Conservation (phyloP, 2,329 filamentous ascomycete genomes). For the Neospermospora avenae region DNA sequence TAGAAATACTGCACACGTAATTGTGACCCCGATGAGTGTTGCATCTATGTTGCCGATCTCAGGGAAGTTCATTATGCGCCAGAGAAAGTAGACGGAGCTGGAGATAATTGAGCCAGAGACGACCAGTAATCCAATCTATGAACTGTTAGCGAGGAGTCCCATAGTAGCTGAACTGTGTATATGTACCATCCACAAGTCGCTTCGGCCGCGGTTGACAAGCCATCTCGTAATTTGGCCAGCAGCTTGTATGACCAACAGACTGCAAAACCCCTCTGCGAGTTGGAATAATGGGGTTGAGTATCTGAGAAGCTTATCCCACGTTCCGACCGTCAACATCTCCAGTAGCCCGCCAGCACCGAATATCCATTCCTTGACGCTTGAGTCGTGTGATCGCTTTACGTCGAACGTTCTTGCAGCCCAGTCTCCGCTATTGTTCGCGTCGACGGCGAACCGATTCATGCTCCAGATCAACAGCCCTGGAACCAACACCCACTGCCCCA, state of each 20-base stretch:
- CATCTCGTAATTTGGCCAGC: conserved; percentile 91
- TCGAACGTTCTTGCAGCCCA: conserved; percentile 82
- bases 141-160: conserved; percentile 14
- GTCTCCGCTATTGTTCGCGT: conserved; percentile 65
- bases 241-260: conserved; percentile 89
- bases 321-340: conserved; percentile 75
- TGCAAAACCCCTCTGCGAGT: conserved; percentile 93
- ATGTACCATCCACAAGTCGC: conserved; percentile 95
- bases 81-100: conserved; percentile 92
- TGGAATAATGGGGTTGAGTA: conserved; percentile 96
- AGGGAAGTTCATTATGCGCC: conserved; percentile 90
- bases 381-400: conserved; percentile 59
- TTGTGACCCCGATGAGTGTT: conserved; percentile 84
- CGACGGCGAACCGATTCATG: conserved; percentile 90
- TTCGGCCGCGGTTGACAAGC: conserved; percentile 88
- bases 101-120: conserved; percentile 89
- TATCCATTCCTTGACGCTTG: conserved; percentile 76
- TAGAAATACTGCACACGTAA: conserved; percentile 89
- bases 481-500: conserved; percentile 83
- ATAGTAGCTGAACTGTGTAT: conserved; percentile 34
- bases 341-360: conserved; percentile 83
- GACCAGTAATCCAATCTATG: conserved; percentile 80
- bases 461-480: conserved; percentile 90
- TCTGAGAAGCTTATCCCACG: conserved; percentile 82
- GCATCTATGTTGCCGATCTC: conserved; percentile 91